phyloP scores from a whole-genome alignment of 75 land plant genomes.

The Picea glauca region DNA sequence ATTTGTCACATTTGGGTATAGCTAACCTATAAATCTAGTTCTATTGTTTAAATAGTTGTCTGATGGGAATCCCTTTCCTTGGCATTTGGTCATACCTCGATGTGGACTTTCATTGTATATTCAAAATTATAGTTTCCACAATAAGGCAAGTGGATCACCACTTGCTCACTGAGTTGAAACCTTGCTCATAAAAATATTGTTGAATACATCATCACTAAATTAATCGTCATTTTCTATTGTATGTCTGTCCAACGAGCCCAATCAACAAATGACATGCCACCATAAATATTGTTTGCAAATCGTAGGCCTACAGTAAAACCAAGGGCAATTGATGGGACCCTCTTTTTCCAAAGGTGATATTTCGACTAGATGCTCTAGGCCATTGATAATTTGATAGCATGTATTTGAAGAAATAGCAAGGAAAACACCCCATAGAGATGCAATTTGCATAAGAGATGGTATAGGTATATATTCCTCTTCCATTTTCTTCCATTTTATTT shows the following conservation, averaged over 20 bases:
- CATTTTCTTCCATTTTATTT: conserved; percentile 63
- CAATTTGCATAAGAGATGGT: conserved; percentile 83
- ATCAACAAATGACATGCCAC: conserved; percentile 96
- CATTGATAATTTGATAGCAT: conserved; percentile 86
- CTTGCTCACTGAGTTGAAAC: not conserved
- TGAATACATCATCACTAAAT: too few species aligned
- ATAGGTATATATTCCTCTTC: conserved; percentile 79
- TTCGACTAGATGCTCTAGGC: conserved; percentile 83
- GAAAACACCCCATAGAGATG: conserved; percentile 97
- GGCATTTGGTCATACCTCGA: too few species aligned
- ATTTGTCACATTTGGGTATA: conserved; percentile 73
- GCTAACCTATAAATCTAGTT: conserved; percentile 94
- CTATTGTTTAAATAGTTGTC: too few species aligned
- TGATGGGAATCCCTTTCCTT: too few species aligned
- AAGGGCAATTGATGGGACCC: conserved; percentile 70
- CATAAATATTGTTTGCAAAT: conserved; percentile 88
- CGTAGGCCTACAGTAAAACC: conserved; percentile 94
- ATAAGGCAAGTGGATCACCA: not conserved
- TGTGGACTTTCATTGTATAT: not conserved
- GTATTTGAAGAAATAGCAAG: conserved; percentile 91
- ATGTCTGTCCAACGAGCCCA: conserved; percentile 88
- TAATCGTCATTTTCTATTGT: conserved; percentile 27
- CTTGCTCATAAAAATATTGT: not conserved
- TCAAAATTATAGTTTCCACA: not conserved
- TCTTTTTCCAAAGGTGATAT: conserved; percentile 59